Conservation (phyloP, 2,329 filamentous ascomycete species). For the Verticillium isaacii region DNA sequence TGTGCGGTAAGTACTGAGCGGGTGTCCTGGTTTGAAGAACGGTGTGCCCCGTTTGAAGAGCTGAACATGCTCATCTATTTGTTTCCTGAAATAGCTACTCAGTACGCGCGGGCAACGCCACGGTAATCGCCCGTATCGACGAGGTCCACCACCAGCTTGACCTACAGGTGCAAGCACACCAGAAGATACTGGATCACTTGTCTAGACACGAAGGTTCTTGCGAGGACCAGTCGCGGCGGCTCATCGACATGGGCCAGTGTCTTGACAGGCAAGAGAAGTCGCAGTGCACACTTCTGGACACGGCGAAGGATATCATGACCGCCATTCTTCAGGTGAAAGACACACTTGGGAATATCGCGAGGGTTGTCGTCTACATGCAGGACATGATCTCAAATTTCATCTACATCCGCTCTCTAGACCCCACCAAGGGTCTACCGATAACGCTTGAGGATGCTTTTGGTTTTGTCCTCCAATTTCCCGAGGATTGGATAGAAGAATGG, state of each 20-base stretch:
- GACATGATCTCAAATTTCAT: neutral
- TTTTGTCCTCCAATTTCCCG: neutral
- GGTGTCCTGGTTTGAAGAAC: no score
- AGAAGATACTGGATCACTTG: no score
- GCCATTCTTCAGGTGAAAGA: neutral
- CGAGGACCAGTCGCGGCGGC: neutral
- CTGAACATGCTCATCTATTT: no score
- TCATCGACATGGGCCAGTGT: neutral
- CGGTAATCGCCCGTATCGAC: no score
- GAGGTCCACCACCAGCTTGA: no score
- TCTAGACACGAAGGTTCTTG: no score
- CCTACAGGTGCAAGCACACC: no score
- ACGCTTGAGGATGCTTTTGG: neutral
- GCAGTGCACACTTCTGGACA: neutral
- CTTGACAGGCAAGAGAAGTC: neutral
- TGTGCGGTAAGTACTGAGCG: neutral
- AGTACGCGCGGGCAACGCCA: no score
- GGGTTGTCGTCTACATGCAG: neutral
- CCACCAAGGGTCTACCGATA: neutral
- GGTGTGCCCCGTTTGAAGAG: no score
- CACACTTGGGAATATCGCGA: neutral
- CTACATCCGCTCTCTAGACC: neutral
- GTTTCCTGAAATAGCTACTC: no score
- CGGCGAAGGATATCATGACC: neutral
- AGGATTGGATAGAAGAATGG: neutral